Conservation (phyloP, 495 filamentous ascomycete species). For the Mycothermus thermophilus region DNA sequence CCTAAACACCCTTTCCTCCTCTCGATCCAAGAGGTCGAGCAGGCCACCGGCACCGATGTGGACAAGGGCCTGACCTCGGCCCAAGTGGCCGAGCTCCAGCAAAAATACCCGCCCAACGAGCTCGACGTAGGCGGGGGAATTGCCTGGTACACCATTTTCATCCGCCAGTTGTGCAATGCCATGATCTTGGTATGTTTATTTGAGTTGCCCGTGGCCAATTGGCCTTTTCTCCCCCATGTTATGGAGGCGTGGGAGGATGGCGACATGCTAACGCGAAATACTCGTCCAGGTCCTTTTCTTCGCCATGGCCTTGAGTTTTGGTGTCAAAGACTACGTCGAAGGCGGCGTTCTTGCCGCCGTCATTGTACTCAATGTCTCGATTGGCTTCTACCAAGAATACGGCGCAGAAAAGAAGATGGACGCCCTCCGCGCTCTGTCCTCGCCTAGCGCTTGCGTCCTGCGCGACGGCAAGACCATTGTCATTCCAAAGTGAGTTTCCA, state of each 20-base stretch:
- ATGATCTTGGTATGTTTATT: constrained; percentile 46
- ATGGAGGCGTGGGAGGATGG: too few relatives aligned
- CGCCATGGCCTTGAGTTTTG: constrained; percentile 73
- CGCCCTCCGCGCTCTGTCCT: constrained; percentile 59
- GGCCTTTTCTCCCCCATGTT: neutral
- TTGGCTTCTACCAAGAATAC: constrained; percentile 72
- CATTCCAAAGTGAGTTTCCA: constrained; percentile 40
- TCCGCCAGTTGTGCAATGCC: constrained; percentile 52
- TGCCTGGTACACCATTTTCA: constrained; percentile 49
- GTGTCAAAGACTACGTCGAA: constrained; percentile 67
- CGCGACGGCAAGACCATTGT: constrained; percentile 52
- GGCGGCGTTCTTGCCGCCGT: constrained; percentile 71
- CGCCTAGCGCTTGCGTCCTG: constrained; percentile 63
- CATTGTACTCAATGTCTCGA: constrained; percentile 67
- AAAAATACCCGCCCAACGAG: constrained; percentile 46
- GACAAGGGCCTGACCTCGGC: constrained; percentile 43
- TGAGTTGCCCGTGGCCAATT: neutral
- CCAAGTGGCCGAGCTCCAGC: constrained; percentile 35
- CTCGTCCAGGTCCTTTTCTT: constrained; percentile 55
- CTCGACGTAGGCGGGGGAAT: constrained; percentile 46
- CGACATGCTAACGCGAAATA: constrained; percentile 13
- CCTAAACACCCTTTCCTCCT: constrained; percentile 40
- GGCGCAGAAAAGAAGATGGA: constrained; percentile 79
- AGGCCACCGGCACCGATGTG: constrained; percentile 37
- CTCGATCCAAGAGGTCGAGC: constrained; percentile 36